These are phyloP conservation scores for Clarireedia sp. DNA, from an alignment of 2,329 filamentous ascomycete species.

Conservation along the genomic window DNA sequence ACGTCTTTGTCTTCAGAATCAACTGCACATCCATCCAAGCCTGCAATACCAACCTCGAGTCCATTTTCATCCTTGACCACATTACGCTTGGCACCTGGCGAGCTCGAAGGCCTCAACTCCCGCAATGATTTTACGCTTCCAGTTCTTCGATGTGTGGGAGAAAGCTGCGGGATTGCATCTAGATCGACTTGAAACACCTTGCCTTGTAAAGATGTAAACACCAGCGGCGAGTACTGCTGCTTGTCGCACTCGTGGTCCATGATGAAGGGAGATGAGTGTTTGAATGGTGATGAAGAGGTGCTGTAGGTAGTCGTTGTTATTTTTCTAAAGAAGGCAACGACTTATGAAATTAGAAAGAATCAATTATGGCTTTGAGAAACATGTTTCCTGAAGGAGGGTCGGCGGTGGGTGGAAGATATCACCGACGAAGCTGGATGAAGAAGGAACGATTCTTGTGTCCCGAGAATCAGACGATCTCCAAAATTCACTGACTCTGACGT, in stretches of 20 bases:
- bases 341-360: too few species aligned
- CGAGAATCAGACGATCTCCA: too few species aligned
- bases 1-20: not conserved
- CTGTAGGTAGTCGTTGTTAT: too few species aligned
- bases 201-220: slow-evolving; percentile 11
- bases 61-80: not conserved
- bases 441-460: too few species aligned
- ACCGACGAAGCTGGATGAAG: too few species aligned
- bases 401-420: too few species aligned
- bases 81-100: not conserved
- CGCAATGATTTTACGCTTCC: not conserved
- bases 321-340: too few species aligned
- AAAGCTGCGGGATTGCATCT: not conserved
- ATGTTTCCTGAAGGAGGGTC: too few species aligned
- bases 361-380: too few species aligned
- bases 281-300: not conserved
- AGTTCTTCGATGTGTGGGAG: not conserved
- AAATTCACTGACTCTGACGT: too few species aligned
- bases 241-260: slow-evolving; percentile 6
- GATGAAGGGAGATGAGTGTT: not conserved
- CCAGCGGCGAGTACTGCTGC: not conserved
- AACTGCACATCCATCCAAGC: not conserved
- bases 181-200: slow-evolving; percentile 11
- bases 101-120: not conserved
- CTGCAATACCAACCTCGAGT: not conserved